A percentile compares a stretch with the other conserved stretches of the same genome.
phyloP scores from a whole-genome alignment of 176 grass and related monocot genomes.

The Alopecurus myosuroides region DNA sequence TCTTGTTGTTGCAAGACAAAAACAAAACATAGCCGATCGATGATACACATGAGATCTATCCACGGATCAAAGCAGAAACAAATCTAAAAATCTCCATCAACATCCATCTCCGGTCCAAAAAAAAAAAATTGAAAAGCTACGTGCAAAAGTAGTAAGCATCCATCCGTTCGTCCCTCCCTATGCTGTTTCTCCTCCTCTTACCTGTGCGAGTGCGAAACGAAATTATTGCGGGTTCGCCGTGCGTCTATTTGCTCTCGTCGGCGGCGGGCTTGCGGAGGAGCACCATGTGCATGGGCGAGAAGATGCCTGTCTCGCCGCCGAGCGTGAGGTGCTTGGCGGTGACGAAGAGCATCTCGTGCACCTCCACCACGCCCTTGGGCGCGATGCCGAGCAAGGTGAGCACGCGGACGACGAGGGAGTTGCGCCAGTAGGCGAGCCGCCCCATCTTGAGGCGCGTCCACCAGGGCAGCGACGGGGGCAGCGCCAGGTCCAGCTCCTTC shows the following conservation, averaged over 20 bases:
- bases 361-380: slow-evolving; percentile 85
- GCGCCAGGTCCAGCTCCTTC: slow-evolving; percentile 81
- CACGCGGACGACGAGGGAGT: slow-evolving; percentile 81
- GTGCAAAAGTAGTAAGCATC: too few species aligned
- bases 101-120: slow-evolving; percentile 18
- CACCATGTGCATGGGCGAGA: slow-evolving; percentile 99
- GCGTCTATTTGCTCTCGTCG: slow-evolving; percentile 30
- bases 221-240: slow-evolving; percentile 8
- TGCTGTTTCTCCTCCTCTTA: not conserved
- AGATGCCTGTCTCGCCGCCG: slow-evolving; percentile 89
- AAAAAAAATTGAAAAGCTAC: slow-evolving; percentile 16
- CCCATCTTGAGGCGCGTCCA: slow-evolving; percentile 99
- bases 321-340: slow-evolving; percentile 79
- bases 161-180: too few species aligned
- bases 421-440: slow-evolving; percentile 90
- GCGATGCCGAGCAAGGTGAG: slow-evolving; percentile 86
- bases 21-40: slow-evolving; percentile 20
- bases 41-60: slow-evolving; percentile 21
- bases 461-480: slow-evolving; percentile 71
- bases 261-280: slow-evolving; percentile 79
- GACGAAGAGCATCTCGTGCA: slow-evolving; percentile 98
- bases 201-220: too few species aligned
- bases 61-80: slow-evolving; percentile 32
- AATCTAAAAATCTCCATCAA: slow-evolving; percentile 14
- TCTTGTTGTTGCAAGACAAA: too few species aligned